Conservation (phyloP, 345 rosid genomes). For the Mercurialis annua region DNA sequence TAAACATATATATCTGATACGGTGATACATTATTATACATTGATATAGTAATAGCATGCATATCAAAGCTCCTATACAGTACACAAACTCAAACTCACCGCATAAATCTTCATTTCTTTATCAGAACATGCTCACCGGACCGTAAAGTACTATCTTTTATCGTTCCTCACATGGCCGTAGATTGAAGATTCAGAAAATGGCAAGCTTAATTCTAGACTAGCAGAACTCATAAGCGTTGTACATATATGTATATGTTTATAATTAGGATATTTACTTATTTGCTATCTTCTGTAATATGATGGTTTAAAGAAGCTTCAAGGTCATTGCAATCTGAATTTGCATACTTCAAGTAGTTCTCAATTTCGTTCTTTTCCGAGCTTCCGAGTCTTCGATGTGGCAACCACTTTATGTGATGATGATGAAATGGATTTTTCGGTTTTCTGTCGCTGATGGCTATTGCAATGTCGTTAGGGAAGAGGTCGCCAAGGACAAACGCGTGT, state of each 20-base stretch:
- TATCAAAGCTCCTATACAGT: not conserved
- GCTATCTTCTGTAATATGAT: not conserved
- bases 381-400: slow-evolving; percentile 36
- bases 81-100: not conserved
- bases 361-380: slow-evolving; percentile 41
- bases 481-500: slow-evolving; percentile 35
- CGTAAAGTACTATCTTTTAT: not conserved
- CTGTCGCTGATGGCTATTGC: slow-evolving; percentile 64
- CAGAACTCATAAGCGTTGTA: not conserved
- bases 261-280: not conserved
- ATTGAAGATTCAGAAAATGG: slow-evolving; percentile 26
- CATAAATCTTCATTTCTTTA: slow-evolving; percentile 21
- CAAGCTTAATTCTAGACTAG: slow-evolving; percentile 1
- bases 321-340: slow-evolving; percentile 29
- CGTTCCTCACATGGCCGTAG: slow-evolving; percentile 34
- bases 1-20: too few relatives aligned
- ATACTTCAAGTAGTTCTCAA: slow-evolving; percentile 47
- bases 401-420: slow-evolving; percentile 39
- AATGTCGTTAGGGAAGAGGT: slow-evolving; percentile 60
- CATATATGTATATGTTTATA: not conserved
- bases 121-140: slow-evolving; percentile 26
- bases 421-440: slow-evolving; percentile 35
- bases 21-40: too few relatives aligned
- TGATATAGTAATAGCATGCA: too few relatives aligned
- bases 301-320: slow-evolving; percentile 35